Evolutionary conservation across 306 rosid genomes (phyloP), one percentile per base, ranked within the genome.

Genomic region (Macrotyloma uniflorum): DNA sequence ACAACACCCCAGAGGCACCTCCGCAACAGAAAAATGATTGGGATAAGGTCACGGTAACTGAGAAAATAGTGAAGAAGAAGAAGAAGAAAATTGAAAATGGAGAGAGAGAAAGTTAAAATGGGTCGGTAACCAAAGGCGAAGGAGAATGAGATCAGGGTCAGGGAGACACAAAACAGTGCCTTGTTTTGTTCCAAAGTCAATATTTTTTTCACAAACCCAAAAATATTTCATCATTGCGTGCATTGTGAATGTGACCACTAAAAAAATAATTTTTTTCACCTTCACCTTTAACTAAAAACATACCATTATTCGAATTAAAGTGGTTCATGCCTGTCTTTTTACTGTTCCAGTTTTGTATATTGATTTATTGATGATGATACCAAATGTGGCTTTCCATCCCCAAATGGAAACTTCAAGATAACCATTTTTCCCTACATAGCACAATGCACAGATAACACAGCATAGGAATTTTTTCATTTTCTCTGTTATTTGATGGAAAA

Each of bases 71-170:
- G 54, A n/a, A 18, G 24, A 19, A 9, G 68, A 58, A 47, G 55
- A 46, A 18, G 28, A 36, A 13, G 51, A 72, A 23, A 1, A 70
- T 13, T 58, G 7, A 22, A 0, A 30, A 28, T 7, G 8, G 64
- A 57, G 36, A 65, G 30, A 36, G 19, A 65, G 23, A 38, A 54
- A 6, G 53, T 51, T 20, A 72, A 36, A 50, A 30, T 46, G 81
- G 33, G 69, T 12, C 1, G 74, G 47, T 22, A 73, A 71, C 20
- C 22, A 49, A 28, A 79, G 50, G 63, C 14, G 87, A 80, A 54
- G 76, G 18, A 67, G 79, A 63, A 75, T 62, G 76, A 70, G 75
- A 78, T 59, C 62, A 79, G 78, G 32, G 54, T 28, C 47, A 53
- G 22, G 71, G 76, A 72, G 47, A 61, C 47, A 74, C 46, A 20